Conservation (phyloP, 768 basidiomycete genomes). For the Boletus edulis region DNA sequence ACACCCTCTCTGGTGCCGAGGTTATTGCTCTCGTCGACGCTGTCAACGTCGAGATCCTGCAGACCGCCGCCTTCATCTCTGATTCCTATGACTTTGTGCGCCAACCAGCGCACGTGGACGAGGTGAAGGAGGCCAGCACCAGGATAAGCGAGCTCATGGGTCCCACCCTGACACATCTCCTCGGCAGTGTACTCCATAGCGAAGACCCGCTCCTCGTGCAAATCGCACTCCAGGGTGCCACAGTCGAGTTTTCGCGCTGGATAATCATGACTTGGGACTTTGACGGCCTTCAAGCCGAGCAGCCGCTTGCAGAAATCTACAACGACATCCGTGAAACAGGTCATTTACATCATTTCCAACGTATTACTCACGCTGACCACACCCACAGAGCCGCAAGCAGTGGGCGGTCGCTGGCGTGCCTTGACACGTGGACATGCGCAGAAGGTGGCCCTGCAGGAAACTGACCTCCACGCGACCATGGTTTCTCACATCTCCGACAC, state of each 20-base stretch:
- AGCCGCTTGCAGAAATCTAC: conserved; percentile 34
- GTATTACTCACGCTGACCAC: not conserved
- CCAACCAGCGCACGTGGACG: conserved; percentile 13
- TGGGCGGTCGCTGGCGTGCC: conserved; percentile 56
- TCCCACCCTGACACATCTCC: conserved; percentile 21
- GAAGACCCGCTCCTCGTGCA: conserved; percentile 41
- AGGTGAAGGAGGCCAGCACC: conserved; percentile 28
- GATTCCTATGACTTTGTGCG: conserved; percentile 37
- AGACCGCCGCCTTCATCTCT: conserved; percentile 43
- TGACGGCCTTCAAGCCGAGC: conserved; percentile 30
- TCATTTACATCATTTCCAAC: conserved; percentile 13
- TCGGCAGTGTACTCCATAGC: conserved; percentile 23
- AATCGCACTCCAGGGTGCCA: conserved; percentile 34
- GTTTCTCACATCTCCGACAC: conserved; percentile 46
- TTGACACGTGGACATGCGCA: conserved; percentile 48
- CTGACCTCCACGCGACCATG: conserved; percentile 33
- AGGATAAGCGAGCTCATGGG: conserved; percentile 34
- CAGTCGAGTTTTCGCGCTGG: conserved; percentile 32
- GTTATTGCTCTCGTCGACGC: conserved; percentile 38
- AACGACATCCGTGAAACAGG: conserved; percentile 43
- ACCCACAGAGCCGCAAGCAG: conserved; percentile 44
- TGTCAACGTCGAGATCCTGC: conserved; percentile 49
- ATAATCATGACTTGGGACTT: conserved; percentile 36
- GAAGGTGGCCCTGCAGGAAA: conserved; percentile 29
- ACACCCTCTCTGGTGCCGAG: conserved; percentile 44